Conservation (phyloP, 371 early-diverging fungal species). For the Coemansia sp. region DNA sequence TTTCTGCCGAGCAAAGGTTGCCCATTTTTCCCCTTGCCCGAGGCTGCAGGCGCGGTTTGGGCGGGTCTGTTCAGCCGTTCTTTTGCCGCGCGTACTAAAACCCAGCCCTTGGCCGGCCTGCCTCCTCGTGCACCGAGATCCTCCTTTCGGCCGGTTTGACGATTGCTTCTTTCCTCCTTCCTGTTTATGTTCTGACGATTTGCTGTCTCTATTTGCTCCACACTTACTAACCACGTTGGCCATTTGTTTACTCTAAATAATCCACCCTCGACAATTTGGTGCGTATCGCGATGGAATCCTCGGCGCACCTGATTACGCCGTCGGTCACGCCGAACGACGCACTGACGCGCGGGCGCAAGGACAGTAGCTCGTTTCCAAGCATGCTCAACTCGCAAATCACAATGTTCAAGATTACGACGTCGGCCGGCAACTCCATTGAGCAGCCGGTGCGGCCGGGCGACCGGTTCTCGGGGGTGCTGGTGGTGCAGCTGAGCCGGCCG, state of each 20-base stretch:
- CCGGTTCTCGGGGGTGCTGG: conserved; percentile 44
- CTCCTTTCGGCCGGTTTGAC: background rate
- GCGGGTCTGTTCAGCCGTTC: conserved; percentile 14
- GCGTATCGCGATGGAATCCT: background rate
- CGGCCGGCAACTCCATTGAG: conserved; percentile 40
- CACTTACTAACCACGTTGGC: background rate
- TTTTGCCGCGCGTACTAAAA: background rate
- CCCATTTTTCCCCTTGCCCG: background rate
- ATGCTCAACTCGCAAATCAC: conserved; percentile 27
- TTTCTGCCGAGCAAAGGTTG: conserved; percentile 10
- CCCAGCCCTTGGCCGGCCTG: background rate
- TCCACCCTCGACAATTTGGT: background rate
- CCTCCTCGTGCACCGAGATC: no score
- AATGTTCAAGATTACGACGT: conserved; percentile 41
- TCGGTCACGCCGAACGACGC: conserved; percentile 1
- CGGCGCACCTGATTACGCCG: conserved; percentile 12
- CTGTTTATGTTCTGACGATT: background rate
- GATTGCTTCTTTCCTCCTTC: background rate
- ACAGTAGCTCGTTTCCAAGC: conserved; percentile 7
- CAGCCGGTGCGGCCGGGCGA: conserved; percentile 44
- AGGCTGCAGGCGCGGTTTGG: background rate
- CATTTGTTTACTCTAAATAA: background rate
- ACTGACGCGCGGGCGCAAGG: conserved; percentile 9
- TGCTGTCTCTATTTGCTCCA: background rate
- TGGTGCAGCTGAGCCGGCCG: conserved; percentile 36